A percentile compares a stretch with the other conserved stretches of the same genome.
phyloP scores from a whole-genome alignment of 2,329 filamentous ascomycete genomes.

The Trichoderma harzianum region DNA sequence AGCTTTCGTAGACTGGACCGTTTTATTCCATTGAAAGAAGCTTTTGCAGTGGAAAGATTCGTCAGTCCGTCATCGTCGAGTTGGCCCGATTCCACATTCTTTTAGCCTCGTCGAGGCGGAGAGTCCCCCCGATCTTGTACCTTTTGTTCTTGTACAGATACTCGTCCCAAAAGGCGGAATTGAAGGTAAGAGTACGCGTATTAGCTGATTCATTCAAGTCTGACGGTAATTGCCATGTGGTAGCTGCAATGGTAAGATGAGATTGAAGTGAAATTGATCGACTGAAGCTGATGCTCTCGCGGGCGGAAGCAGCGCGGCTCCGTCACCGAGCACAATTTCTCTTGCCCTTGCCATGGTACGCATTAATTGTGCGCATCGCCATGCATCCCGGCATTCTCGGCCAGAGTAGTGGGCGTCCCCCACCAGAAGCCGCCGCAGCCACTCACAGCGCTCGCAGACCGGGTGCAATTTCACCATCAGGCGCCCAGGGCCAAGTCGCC shows the following conservation, averaged over 20 bases:
- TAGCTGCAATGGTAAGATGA: background rate
- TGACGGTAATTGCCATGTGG: conserved; percentile 3
- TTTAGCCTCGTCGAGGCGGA: background rate
- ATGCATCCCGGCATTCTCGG: conserved; percentile 13
- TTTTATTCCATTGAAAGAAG: background rate
- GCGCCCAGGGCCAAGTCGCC: conserved; percentile 14
- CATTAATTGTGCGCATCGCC: conserved; percentile 8
- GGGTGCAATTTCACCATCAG: conserved; percentile 20
- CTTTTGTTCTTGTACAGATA: background rate
- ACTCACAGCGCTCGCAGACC: conserved; percentile 8
- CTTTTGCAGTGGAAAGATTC: conserved; percentile 2
- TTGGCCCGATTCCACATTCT: conserved; percentile 10
- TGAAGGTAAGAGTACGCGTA: conserved; percentile 1
- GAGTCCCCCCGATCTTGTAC: background rate
- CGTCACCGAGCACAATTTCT: background rate
- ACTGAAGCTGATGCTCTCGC: background rate
- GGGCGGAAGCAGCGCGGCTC: background rate
- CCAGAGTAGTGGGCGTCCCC: background rate
- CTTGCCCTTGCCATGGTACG: background rate
- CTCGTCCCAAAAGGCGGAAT: background rate
- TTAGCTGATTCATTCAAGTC: background rate
- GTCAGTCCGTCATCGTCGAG: background rate
- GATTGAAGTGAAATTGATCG: background rate
- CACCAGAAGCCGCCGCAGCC: conserved; percentile 12
- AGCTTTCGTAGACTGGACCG: background rate